Evolutionary conservation across 768 basidiomycete genomes (phyloP).

Genomic region (Auriscalpium orientale): DNA sequence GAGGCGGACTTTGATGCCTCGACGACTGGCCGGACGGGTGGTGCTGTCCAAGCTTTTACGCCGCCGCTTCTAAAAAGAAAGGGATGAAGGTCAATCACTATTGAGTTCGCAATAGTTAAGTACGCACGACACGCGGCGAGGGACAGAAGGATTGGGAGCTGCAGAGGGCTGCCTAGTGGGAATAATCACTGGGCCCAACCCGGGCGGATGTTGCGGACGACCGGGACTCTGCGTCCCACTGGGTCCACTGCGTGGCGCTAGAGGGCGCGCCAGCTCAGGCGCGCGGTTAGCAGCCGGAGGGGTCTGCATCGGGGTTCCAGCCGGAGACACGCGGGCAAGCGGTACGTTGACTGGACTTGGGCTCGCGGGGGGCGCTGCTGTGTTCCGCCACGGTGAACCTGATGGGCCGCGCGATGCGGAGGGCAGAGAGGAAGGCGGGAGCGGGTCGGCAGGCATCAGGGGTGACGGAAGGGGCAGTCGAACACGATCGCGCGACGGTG

Average conservation of each 20-base stretch:
- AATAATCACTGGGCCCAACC: constrained; percentile 57
- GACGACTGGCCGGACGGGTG: constrained; percentile 42
- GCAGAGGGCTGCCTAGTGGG: constrained; percentile 41
- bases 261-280: background rate
- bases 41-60: constrained; percentile 59
- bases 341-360: constrained; percentile 7
- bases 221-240: background rate
- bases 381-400: constrained; percentile 4
- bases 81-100: background rate
- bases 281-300: constrained; percentile 14
- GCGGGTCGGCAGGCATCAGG: background rate
- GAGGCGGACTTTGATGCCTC: constrained; percentile 18
- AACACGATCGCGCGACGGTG: constrained; percentile 6
- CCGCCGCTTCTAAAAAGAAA: constrained; percentile 15
- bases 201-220: constrained; percentile 24
- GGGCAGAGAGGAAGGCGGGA: background rate
- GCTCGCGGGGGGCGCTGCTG: background rate
- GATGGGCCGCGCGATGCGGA: background rate
- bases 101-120: background rate
- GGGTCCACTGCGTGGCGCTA: background rate
- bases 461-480: background rate
- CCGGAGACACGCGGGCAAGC: constrained; percentile 2
- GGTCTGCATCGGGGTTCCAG: constrained; percentile 18
- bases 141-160: constrained; percentile 20
- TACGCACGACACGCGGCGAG: constrained; percentile 46